These are phyloP conservation scores for Sherardia arvensis DNA, from an alignment of 257 asterid genomes.

Conservation along the genomic window DNA sequence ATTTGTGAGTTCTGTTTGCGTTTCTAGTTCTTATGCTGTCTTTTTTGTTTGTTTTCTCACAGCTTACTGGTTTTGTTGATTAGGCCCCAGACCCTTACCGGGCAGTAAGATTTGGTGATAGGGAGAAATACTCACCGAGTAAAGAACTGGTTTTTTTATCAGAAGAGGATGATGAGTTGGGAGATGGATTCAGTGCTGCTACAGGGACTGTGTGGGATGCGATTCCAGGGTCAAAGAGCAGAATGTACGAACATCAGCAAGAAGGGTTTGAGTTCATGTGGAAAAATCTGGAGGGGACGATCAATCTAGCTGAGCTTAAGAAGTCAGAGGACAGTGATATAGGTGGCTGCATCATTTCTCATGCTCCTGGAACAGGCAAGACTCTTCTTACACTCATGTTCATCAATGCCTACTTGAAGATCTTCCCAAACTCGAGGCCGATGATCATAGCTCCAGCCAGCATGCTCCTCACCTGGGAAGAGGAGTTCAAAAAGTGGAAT, in stretches of 20 bases:
- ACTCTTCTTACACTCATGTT: slow-evolving; percentile 44
- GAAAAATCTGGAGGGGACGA: slow-evolving; percentile 53
- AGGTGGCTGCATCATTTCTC: slow-evolving; percentile 73
- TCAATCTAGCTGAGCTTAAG: slow-evolving; percentile 24
- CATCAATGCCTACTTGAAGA: slow-evolving; percentile 33
- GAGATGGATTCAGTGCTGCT: neutral
- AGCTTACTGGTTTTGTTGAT: neutral
- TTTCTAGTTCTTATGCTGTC: neutral
- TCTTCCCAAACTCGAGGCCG: slow-evolving; percentile 40
- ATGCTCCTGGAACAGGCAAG: slow-evolving; percentile 76
- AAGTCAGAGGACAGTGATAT: slow-evolving; percentile 16
- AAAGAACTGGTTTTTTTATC: slow-evolving; percentile 13
- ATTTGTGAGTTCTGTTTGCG: neutral
- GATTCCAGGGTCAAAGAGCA: slow-evolving; percentile 25
- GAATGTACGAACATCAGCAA: slow-evolving; percentile 49
- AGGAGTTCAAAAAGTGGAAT: slow-evolving; percentile 51
- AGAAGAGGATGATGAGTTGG: neutral
- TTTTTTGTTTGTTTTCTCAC: neutral
- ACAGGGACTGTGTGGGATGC: slow-evolving; percentile 46
- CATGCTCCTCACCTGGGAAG: slow-evolving; percentile 66
- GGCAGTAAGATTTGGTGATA: slow-evolving; percentile 2
- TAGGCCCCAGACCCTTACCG: slow-evolving; percentile 16
- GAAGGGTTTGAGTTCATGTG: slow-evolving; percentile 63
- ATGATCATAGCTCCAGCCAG: slow-evolving; percentile 52
- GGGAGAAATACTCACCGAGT: slow-evolving; percentile 6